A percentile compares a stretch with the other conserved stretches of the same genome.
These are phyloP conservation scores for Fusarium solani-melongenae DNA, from an alignment of 2,329 filamentous ascomycete species.

Conservation along the genomic window DNA sequence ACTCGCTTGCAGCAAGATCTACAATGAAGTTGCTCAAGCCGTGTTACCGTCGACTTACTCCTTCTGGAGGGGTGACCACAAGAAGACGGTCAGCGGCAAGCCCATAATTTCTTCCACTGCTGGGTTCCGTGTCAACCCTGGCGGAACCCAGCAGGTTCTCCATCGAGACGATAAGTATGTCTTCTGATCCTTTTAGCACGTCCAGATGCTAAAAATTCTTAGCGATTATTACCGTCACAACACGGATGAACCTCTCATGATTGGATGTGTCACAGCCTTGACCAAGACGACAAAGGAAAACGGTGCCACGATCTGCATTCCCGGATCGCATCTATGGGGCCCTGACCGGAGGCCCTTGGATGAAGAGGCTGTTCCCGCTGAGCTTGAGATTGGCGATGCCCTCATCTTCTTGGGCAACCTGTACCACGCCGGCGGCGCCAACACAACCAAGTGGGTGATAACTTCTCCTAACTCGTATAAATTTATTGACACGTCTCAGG, in stretches of 20 bases:
- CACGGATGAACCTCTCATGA: constrained; percentile 17
- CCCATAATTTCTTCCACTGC: constrained; percentile 51
- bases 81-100: constrained; percentile 42
- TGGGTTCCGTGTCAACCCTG: constrained; percentile 53
- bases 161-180: constrained; percentile 44
- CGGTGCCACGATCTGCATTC: constrained; percentile 55
- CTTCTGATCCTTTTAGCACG: neutral
- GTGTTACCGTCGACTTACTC: constrained; percentile 5
- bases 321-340: constrained; percentile 54
- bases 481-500: neutral
- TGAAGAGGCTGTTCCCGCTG: constrained; percentile 52
- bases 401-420: constrained; percentile 53
- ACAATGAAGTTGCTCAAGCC: constrained; percentile 15
- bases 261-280: constrained; percentile 43
- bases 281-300: constrained; percentile 55
- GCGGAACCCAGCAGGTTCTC: constrained; percentile 52
- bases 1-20: constrained; percentile 45
- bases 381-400: constrained; percentile 54
- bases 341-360: constrained; percentile 49
- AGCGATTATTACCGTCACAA: constrained; percentile 22
- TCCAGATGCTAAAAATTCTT: fast-evolving
- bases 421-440: constrained; percentile 55
- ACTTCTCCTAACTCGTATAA: no score
- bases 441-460: constrained; percentile 41
- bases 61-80: constrained; percentile 10